Base-by-base conservation (phyloP, 805 yeast species). In the Spathaspora sp. region DNA sequence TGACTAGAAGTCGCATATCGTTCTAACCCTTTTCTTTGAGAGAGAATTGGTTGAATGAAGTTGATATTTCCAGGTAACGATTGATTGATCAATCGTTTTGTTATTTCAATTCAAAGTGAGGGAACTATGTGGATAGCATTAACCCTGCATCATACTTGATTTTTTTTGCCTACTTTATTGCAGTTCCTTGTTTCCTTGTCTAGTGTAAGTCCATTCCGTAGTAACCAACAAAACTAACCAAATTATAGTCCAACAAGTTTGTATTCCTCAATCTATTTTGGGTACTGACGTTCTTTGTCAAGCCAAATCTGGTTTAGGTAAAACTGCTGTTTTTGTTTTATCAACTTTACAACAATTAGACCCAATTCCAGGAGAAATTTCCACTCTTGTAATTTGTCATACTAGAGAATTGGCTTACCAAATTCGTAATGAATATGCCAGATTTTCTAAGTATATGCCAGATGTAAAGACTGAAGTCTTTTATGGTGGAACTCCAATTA, bases 271-370 rank as follows among this genome's bases (percentile, higher is more conserved):
- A 77, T 89, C 97, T 52, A 90, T 93, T 67, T 87, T 93, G 62
- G 99, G 98, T 67, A 93, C 97, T 56, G 99, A 93, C 69, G 98
- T 93, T 53, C 77, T 93, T 60, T 94, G 99, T 78, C 99, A 93
- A 80, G 99, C 99, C 73, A 93, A 94, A 79, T 94, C 99, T 46
- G 99, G 99, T 87, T 81, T 94, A 61, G 99, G 99, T 85, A 93
- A 93, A 73, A 93, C 99, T 54, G 99, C 99, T 45, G 98, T 93
- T 52, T 93, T 93, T 63, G 98, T 93, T 54, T 80, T 93, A 64
- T 89, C 97, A 23, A 93, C 99, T 56, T 81, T 93, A 68, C 98
- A 93, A 76, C 97, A 93, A 77, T 80, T 93, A 66, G 98, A 94
- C 66, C 98, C 99, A 45, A 90, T 93, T 60, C 90, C 96, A 55